Evolutionary conservation across 495 filamentous ascomycete genomes (phyloP), one percentile per base, ranked within the genome.

Genomic region (Talaromyces stipitatus): DNA sequence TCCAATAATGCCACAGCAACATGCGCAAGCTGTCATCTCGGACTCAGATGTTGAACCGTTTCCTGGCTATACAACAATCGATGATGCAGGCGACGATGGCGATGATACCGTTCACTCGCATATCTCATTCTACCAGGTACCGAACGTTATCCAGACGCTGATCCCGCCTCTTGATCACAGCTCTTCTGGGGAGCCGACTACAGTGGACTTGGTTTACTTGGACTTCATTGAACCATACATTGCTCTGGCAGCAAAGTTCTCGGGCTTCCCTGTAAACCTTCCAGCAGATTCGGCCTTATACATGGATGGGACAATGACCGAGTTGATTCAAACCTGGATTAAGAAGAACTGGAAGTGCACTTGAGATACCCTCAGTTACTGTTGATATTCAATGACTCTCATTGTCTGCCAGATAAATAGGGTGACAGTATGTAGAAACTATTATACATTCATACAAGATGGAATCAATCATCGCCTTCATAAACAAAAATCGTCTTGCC

Each of bases 401-500:
- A 38, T 38, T 38, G 5, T n/a, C 33, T 14, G n/a, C 12, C 32
- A 9, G 1, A 3, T 36, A 4, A 36, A n/a, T 36, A 36, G 32
- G n/a, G 32, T n/a, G 32, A n/a, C 33, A 18, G n/a, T 41, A 41
- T 41, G 36, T 16, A 18, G 16, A 41, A 41, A 41, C 1, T 10
- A 30, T 48, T 36, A 36, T 50, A 33, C 43, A 57, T 50, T 56
- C 26, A 32, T 50, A 50, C 14, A 57, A 51, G 16, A 51, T n/a
- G 14, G 50, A n/a, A 47, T 64, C 63, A 71, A 57, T 78, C 72
- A 20, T 69, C 69, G 5, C 70, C 75, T 51, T 78, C 79, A 67
- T 92, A 98, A 10, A 90, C 81, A 69, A 98, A 92, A 11, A 97
- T 74, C 8, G 91, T 89, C 78, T 98, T 98, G 12, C 92, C 94